phyloP scores from a whole-genome alignment of 2,329 filamentous ascomycete genomes.

The Ciborinia camelliae region DNA sequence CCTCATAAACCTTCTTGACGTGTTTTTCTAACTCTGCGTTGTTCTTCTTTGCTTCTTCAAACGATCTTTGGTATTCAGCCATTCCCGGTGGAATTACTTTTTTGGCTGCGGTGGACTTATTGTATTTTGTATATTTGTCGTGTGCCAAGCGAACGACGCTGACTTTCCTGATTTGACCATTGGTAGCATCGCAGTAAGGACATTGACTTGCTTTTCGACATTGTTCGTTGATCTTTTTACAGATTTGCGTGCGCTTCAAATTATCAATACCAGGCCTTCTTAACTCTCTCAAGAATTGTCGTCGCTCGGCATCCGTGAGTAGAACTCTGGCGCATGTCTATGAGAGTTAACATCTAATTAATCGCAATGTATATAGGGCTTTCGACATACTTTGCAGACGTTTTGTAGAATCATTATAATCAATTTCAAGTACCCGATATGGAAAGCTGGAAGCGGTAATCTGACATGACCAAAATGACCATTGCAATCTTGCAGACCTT shows the following conservation, averaged over 20 bases:
- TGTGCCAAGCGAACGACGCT: slow-evolving; percentile 91
- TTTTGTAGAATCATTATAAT: slow-evolving; percentile 89
- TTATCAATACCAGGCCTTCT: slow-evolving; percentile 82
- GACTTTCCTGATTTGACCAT: slow-evolving; percentile 89
- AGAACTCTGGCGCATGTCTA: slow-evolving; percentile 79
- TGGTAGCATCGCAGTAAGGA: slow-evolving; percentile 74
- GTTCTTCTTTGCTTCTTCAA: slow-evolving; percentile 71
- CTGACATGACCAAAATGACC: slow-evolving; percentile 95
- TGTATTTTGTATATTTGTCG: slow-evolving; percentile 86
- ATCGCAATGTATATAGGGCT: slow-evolving; percentile 16
- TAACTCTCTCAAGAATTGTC: slow-evolving; percentile 73
- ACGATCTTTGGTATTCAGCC: slow-evolving; percentile 79
- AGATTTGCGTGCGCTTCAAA: slow-evolving; percentile 74
- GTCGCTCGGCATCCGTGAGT: slow-evolving; percentile 75
- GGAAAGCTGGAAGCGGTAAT: slow-evolving; percentile 86
- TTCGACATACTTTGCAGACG: slow-evolving; percentile 71
- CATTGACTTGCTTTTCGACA: slow-evolving; percentile 85
- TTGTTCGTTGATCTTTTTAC: slow-evolving; percentile 83
- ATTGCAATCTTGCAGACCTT: slow-evolving; percentile 78
- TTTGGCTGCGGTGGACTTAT: slow-evolving; percentile 80
- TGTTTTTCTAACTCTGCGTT: slow-evolving; percentile 88
- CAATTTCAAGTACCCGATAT: slow-evolving; percentile 93
- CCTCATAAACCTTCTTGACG: slow-evolving; percentile 86
- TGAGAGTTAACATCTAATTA: slow-evolving; percentile 21
- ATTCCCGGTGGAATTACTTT: slow-evolving; percentile 83